These are phyloP conservation scores for Fraxinus baroniana DNA, from an alignment of 305 asterid species.

Conservation along the genomic window DNA sequence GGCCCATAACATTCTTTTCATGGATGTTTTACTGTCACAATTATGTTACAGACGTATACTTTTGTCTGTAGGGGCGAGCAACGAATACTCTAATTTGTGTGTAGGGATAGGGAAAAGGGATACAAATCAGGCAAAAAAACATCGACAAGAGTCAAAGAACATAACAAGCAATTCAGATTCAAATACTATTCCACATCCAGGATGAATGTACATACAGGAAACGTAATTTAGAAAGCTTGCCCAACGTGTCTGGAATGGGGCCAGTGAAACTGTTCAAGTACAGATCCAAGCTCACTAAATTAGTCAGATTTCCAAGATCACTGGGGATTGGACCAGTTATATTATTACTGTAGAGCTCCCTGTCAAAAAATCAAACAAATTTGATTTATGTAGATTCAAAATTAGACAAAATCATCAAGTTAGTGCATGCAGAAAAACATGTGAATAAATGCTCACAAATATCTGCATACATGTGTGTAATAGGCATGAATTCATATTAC, in stretches of 20 bases:
- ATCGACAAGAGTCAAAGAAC: neutral
- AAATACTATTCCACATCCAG: neutral
- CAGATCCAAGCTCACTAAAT: constrained; percentile 26
- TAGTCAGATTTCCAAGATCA: constrained; percentile 31
- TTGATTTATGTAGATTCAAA: neutral
- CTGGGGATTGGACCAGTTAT: neutral
- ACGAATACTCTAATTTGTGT: neutral
- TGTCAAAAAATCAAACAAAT: neutral
- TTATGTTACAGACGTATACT: neutral
- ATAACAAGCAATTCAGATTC: neutral
- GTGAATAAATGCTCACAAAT: neutral
- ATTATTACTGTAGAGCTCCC: constrained; percentile 1
- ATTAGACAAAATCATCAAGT: neutral
- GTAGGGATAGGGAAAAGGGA: neutral
- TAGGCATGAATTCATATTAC: neutral
- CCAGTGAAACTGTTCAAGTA: constrained; percentile 48
- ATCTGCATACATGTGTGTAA: neutral
- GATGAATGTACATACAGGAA: constrained; percentile 16
- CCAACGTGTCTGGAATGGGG: constrained; percentile 36
- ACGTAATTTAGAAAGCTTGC: constrained; percentile 11
- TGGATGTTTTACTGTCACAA: neutral
- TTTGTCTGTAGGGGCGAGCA: neutral
- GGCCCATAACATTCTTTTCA: neutral
- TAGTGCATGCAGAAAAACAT: neutral
- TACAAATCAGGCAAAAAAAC: neutral